Base-by-base conservation (phyloP, 2,329 filamentous ascomycete species). In the Penicillium fuscoglaucum region DNA sequence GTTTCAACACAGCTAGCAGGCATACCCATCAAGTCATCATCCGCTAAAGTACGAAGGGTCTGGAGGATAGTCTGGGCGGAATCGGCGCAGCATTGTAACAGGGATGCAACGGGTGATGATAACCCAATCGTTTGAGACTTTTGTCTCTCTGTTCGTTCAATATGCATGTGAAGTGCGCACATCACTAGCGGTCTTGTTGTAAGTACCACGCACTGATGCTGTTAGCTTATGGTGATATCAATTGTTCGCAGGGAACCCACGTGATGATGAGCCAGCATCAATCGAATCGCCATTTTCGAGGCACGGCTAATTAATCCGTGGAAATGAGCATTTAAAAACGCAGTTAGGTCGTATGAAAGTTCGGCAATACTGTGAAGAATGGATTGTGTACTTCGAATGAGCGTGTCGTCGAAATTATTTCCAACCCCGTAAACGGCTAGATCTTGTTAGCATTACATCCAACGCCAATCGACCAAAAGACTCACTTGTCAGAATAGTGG, bases 211-310 rank as follows among this genome's bases (percentile, higher is more conserved):
- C 68, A 70, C 68, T 70, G 24, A 8, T 19, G 10, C 0, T 21
- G 37, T 56, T 48, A 61, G 57, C 21, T 47, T 21, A n/a, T 12
- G 1, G 6, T 15, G 21, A 24, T 12, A 31, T 9, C 7, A 41
- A 7, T 40, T 3, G 4, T 7, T 28, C 13, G 4, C 6, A 35
- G 15, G 6, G 31, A 4, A 48, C 67, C 55, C 19, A 70, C 67
- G 57, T 70, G 68, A 33, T 70, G 68, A 52, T 70, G 67, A 6
- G 67, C 66, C 6, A 70, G 53, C 58, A 70, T 68, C 5, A 70
- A 52, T 29, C 66, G 57, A 12, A 68, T 66, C 6, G 66, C 67
- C 63, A 67, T 68, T 21, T 66, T 67, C 7, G 68, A 70, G 12
- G 67, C 66, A 19, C 64, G 56, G 39, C 66, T 66, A 12, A 69